phyloP scores from a whole-genome alignment of 306 rosid species.

The Trifolium pratense region DNA sequence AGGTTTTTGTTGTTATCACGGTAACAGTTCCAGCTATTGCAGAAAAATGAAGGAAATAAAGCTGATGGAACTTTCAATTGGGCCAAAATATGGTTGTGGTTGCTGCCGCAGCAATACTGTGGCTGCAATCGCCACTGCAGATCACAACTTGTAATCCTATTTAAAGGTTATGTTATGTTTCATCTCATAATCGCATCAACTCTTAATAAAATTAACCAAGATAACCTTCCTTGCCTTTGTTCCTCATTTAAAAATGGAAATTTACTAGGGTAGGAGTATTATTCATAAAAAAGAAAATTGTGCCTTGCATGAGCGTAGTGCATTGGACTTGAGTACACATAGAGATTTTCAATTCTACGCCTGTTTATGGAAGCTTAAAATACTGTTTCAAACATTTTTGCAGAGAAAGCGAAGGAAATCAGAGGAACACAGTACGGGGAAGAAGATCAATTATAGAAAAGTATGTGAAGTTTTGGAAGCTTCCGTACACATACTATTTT shows the following conservation, averaged over 20 bases:
- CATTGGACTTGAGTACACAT: constrained; percentile 2
- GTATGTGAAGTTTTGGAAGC: constrained; percentile 54
- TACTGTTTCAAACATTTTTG: constrained; percentile 44
- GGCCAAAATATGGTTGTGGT: constrained; percentile 39
- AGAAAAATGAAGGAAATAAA: constrained; percentile 28
- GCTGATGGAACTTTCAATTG: constrained; percentile 31
- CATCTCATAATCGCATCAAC: constrained; percentile 23
- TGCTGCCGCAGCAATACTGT: constrained; percentile 21
- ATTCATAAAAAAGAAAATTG: constrained; percentile 16
- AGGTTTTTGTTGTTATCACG: constrained; percentile 41
- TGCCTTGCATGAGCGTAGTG: constrained; percentile 24
- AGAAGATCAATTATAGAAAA: constrained; percentile 79
- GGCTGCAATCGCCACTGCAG: constrained; percentile 35
- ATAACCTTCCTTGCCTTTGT: constrained; percentile 31
- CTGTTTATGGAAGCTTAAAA: constrained; percentile 44
- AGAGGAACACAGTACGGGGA: constrained; percentile 74
- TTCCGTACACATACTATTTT: constrained; percentile 16
- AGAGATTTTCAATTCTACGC: constrained; percentile 8
- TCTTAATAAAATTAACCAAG: constrained; percentile 20
- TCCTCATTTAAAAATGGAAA: constrained; percentile 3
- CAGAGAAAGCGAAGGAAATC: constrained; percentile 96
- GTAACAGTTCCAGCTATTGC: constrained; percentile 25
- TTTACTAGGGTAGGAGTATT: not conserved
- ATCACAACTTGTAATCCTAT: constrained; percentile 24
- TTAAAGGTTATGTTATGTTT: constrained; percentile 37